Conservation (phyloP, 2,329 filamentous ascomycete species). For the Hirsutella rhossiliensis region DNA sequence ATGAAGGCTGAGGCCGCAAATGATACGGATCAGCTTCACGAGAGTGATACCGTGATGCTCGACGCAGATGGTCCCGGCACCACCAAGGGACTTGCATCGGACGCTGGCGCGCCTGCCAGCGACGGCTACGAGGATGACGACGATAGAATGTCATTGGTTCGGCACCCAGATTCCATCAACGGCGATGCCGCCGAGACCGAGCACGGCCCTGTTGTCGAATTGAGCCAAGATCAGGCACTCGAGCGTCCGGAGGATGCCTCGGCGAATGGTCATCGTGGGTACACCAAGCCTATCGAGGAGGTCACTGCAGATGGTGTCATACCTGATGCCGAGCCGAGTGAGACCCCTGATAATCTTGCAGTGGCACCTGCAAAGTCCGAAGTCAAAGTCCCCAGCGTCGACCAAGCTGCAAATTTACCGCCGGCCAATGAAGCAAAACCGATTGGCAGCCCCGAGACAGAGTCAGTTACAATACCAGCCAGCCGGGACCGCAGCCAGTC, state of each 20-base stretch:
- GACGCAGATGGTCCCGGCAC: slow-evolving; percentile 7
- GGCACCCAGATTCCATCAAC: slow-evolving; percentile 14
- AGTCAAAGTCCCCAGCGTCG: no score
- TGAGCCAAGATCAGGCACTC: not conserved
- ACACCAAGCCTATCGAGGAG: not conserved
- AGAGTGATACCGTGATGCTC: slow-evolving; percentile 12
- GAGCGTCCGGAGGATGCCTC: not conserved
- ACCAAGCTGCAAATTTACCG: no score
- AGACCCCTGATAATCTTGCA: not conserved
- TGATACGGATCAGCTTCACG: slow-evolving; percentile 6
- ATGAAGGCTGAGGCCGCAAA: slow-evolving; percentile 29
- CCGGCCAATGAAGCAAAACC: not conserved
- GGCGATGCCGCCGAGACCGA: slow-evolving; percentile 3
- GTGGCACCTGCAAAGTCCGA: no score
- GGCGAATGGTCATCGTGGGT: not conserved
- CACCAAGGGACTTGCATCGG: not conserved
- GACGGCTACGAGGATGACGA: slow-evolving; percentile 16
- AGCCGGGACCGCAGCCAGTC: slow-evolving; percentile 35
- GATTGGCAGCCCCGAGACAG: slow-evolving; percentile 27
- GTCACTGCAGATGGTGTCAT: not conserved
- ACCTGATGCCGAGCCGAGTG: not conserved
- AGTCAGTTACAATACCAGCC: slow-evolving; percentile 27
- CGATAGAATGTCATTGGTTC: slow-evolving; percentile 21
- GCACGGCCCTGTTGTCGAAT: not conserved
- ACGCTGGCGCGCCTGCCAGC: slow-evolving; percentile 5